phyloP scores from a whole-genome alignment of 176 grass and related monocot genomes.

The sorghum (Sorghum bicolor) region Sorghum_bicolor_NCBIv3 NC_012879.2:52524001-52524500 shows the following conservation, averaged over 20 bases:
- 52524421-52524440: not conserved
- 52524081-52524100: slow-evolving; percentile 23
- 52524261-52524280: too few relatives aligned
- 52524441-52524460: not conserved
- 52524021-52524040: slow-evolving; percentile 14
- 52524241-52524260: not conserved
- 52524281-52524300: not conserved
- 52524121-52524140: not conserved
- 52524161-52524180: not conserved
- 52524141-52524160: not conserved
- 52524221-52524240: not conserved
- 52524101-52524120: not conserved
- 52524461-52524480: not conserved
- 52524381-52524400: too few relatives aligned
- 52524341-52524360: too few relatives aligned
- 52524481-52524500: not conserved
- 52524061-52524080: not conserved
- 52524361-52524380: too few relatives aligned
- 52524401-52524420: too few relatives aligned
- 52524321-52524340: too few relatives aligned
- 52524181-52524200: not conserved
- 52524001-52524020: not conserved
- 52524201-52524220: not conserved
- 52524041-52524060: slow-evolving; percentile 35
- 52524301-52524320: too few relatives aligned